Conservation (phyloP, 345 rosid species). For the Gynandropsis gynandra region DNA sequence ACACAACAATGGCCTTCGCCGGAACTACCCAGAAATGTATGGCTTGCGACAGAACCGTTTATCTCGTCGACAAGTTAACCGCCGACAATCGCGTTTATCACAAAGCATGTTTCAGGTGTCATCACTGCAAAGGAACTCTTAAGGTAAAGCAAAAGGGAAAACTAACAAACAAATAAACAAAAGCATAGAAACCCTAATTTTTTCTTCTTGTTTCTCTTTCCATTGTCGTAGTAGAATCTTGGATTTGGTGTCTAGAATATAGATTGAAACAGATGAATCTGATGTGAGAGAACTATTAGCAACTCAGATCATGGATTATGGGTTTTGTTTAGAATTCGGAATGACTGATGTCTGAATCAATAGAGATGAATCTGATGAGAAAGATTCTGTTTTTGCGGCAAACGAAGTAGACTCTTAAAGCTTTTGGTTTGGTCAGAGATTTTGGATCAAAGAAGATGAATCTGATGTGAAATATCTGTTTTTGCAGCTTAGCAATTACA, state of each 20-base stretch:
- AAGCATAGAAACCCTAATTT: not conserved
- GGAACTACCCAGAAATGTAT: conserved; percentile 99
- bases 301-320: no score
- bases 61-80: conserved; percentile 89
- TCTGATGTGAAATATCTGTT: not conserved
- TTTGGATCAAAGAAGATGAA: not conserved
- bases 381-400: no score
- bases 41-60: conserved; percentile 97
- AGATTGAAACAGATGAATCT: no score
- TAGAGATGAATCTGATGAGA: no score
- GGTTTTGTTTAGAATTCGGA: no score
- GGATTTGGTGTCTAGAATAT: no score
- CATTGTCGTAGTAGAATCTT: no score
- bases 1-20: conserved; percentile 74
- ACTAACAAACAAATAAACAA: not conserved
- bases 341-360: no score
- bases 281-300: no score
- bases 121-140: conserved; percentile 99
- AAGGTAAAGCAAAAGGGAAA: conserved; percentile 47
- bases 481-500: conserved; percentile 80
- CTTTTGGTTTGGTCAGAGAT: not conserved
- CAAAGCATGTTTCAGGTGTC: conserved; percentile 97
- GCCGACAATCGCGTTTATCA: conserved; percentile 92
- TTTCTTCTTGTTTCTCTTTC: not conserved
- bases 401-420: no score